These are phyloP conservation scores for Echria macrotheca DNA, from an alignment of 495 filamentous ascomycete species.

Conservation along the genomic window DNA sequence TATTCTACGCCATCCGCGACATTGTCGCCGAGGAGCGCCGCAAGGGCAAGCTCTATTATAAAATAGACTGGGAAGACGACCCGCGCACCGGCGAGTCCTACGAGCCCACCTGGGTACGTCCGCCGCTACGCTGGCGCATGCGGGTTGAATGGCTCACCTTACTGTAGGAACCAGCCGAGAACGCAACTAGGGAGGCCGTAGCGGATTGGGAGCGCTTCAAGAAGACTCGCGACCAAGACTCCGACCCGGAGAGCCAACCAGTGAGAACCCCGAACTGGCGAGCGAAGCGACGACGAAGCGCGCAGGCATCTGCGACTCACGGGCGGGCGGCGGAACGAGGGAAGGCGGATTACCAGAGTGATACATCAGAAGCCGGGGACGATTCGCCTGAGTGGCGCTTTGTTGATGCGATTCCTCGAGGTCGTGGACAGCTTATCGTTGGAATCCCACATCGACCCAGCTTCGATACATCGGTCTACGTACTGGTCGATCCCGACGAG, in stretches of 20 bases:
- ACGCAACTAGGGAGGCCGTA: slow-evolving; percentile 29
- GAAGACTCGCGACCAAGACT: neutral
- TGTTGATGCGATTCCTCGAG: neutral
- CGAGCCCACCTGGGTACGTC: slow-evolving; percentile 37
- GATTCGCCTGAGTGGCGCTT: neutral
- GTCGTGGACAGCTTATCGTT: neutral
- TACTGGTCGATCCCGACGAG: neutral
- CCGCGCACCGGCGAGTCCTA: slow-evolving; percentile 31
- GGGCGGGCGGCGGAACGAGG: neutral
- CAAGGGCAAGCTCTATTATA: slow-evolving; percentile 26
- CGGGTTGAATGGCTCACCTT: neutral
- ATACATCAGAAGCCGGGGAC: neutral
- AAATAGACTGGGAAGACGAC: slow-evolving; percentile 37
- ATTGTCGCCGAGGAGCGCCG: slow-evolving; percentile 36
- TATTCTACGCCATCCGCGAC: slow-evolving; percentile 25
- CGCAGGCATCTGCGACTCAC: neutral
- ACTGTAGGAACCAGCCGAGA: slow-evolving; percentile 31
- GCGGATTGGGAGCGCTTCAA: slow-evolving; percentile 26
- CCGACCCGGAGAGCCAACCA: slow-evolving; percentile 4
- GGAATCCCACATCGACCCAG: neutral
- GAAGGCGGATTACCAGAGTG: neutral
- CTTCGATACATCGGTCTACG: neutral
- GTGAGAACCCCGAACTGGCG: slow-evolving; percentile 3
- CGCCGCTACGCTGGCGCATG: neutral
- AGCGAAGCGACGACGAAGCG: neutral